These are phyloP conservation scores for Danielia oregonensis DNA, from an alignment of 805 yeast species.

Conservation along the genomic window DNA sequence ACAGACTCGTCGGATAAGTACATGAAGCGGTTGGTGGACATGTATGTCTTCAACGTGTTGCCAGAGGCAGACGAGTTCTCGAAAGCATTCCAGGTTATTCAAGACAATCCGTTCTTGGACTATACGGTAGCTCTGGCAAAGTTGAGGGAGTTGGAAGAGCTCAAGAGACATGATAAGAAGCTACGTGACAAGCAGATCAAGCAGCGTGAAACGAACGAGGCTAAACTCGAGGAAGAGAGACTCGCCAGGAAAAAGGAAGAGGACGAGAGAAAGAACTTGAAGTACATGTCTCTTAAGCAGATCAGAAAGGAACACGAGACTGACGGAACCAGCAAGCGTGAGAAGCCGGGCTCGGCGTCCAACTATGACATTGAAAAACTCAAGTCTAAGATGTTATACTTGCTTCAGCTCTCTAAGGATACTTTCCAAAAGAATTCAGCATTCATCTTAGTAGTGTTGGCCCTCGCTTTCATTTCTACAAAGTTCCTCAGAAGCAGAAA, in stretches of 20 bases:
- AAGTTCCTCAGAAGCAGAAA: conserved; percentile 20
- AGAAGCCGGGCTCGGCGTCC: neutral
- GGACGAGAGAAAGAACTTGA: conserved; percentile 20
- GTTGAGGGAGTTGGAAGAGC: conserved; percentile 12
- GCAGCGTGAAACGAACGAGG: conserved; percentile 16
- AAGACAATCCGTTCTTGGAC: conserved; percentile 17
- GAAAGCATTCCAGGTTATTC: conserved; percentile 26
- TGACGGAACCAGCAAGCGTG: neutral
- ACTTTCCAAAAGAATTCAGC: conserved; percentile 28
- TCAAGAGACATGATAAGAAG: conserved; percentile 4
- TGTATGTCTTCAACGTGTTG: conserved; percentile 33
- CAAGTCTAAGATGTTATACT: neutral
- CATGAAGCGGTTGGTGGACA: conserved; percentile 24
- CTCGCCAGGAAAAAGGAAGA: conserved; percentile 13
- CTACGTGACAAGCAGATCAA: conserved; percentile 7
- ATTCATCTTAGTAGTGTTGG: conserved; percentile 20
- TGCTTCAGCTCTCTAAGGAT: conserved; percentile 14
- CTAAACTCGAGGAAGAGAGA: conserved; percentile 17
- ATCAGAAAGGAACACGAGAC: conserved; percentile 17
- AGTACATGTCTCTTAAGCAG: conserved; percentile 28
- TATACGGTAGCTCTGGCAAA: conserved; percentile 8
- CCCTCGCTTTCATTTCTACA: conserved; percentile 18
- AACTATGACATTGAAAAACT: neutral
- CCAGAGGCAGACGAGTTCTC: conserved; percentile 26
- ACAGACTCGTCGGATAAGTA: conserved; percentile 11